Percentiles rank a stretch among this genome's conserved stretches.
Evolutionary conservation across 257 asterid species (phyloP).

Genomic region (Craterostigma plantagineum): DNA sequence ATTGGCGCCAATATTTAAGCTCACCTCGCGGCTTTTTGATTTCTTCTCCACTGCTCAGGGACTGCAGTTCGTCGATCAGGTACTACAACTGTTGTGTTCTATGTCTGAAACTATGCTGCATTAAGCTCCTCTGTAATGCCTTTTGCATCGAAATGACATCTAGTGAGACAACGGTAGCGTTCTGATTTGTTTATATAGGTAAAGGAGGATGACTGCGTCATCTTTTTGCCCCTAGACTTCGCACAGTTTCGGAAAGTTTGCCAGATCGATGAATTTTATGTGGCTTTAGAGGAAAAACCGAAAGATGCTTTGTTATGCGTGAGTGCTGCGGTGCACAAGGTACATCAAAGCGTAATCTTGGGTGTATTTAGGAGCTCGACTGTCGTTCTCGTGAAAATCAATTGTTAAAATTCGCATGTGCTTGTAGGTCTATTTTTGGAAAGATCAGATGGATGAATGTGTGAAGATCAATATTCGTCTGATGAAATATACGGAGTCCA

Average conservation of each 20-base stretch:
- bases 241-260: constrained; percentile 57
- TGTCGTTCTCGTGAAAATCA: constrained; percentile 10
- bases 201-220: constrained; percentile 41
- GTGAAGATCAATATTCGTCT: constrained; percentile 56
- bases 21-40: constrained; percentile 40
- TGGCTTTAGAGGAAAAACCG: constrained; percentile 45
- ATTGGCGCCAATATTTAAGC: constrained; percentile 25
- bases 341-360: constrained; percentile 11
- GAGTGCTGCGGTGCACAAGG: constrained; percentile 85
- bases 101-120: background rate
- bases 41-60: constrained; percentile 53
- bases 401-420: constrained; percentile 3
- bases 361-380: constrained; percentile 3
- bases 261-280: constrained; percentile 30
- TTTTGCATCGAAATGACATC: background rate
- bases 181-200: constrained; percentile 29
- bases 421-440: constrained; percentile 29
- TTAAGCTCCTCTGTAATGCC: background rate
- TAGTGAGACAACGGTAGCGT: background rate
- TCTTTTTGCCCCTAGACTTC: constrained; percentile 57
- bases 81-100: constrained; percentile 4
- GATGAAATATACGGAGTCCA: constrained; percentile 59
- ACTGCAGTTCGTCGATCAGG: constrained; percentile 40
- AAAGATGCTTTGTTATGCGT: constrained; percentile 66
- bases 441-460: constrained; percentile 21